phyloP scores from a whole-genome alignment of 2,329 filamentous ascomycete species.

The Aspergillus persii region DNA sequence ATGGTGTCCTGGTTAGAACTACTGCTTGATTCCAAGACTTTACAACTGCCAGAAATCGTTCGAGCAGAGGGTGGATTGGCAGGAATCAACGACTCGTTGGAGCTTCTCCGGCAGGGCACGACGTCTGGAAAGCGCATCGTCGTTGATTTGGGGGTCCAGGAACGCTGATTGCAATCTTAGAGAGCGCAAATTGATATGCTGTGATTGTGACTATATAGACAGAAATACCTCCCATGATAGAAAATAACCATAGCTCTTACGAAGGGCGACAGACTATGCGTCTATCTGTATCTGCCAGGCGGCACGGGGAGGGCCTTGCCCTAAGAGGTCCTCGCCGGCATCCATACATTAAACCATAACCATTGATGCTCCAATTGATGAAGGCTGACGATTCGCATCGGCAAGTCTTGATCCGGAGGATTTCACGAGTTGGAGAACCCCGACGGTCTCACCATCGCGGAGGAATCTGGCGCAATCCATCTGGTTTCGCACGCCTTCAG shows the following conservation, averaged over 20 bases:
- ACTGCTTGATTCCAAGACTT: slow-evolving; percentile 53
- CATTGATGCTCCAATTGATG: too few species aligned
- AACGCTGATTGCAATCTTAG: neutral
- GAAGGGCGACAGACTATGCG: too few species aligned
- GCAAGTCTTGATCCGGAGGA: neutral
- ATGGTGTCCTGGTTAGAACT: slow-evolving; percentile 66
- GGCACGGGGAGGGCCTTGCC: neutral
- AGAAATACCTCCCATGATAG: neutral
- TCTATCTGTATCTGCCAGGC: too few species aligned
- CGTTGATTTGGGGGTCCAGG: slow-evolving; percentile 39
- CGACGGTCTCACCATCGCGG: slow-evolving; percentile 6
- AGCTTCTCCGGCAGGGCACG: slow-evolving; percentile 63
- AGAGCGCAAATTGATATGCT: neutral
- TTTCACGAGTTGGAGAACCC: neutral
- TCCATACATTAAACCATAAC: neutral
- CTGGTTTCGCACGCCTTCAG: slow-evolving; percentile 7
- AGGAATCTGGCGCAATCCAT: slow-evolving; percentile 11
- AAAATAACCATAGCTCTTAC: too few species aligned
- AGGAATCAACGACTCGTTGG: slow-evolving; percentile 66
- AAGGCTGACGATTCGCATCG: too few species aligned
- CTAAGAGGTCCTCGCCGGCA: neutral
- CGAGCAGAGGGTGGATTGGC: slow-evolving; percentile 62
- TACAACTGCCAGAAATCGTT: slow-evolving; percentile 65
- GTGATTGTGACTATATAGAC: neutral
- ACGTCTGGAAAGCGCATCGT: slow-evolving; percentile 69